These are phyloP conservation scores for Cydonia oblonga DNA, from an alignment of 331 rosid genomes.

Conservation along the genomic window DNA sequence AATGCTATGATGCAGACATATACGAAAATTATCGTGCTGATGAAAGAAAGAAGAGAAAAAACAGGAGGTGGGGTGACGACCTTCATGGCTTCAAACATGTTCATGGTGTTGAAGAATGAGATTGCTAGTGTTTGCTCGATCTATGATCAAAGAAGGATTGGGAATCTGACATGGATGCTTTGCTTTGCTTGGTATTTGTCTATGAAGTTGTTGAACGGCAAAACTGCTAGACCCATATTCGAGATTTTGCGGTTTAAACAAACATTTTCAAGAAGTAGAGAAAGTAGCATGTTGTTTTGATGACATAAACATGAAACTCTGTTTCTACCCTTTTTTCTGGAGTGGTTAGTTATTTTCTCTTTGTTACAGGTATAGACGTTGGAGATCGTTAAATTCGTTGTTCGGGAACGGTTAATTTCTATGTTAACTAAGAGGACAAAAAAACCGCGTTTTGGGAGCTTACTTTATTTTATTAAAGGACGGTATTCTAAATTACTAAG, in stretches of 20 bases:
- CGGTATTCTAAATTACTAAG: too few relatives aligned
- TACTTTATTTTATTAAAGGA: too few relatives aligned
- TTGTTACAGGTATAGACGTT: background rate
- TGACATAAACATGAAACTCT: too few relatives aligned
- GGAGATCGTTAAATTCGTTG: background rate
- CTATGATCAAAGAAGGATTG: background rate
- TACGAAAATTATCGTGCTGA: background rate
- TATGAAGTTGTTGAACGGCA: slow-evolving; percentile 2
- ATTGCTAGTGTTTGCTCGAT: background rate
- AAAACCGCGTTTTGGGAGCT: too few relatives aligned
- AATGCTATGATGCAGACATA: slow-evolving; percentile 1
- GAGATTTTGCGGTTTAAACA: background rate
- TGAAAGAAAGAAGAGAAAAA: background rate
- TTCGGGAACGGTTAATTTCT: background rate
- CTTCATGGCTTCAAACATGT: background rate
- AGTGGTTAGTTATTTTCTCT: background rate
- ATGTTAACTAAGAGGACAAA: too few relatives aligned
- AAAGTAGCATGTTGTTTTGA: too few relatives aligned
- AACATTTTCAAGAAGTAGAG: background rate
- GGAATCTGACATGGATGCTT: background rate
- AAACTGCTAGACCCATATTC: background rate
- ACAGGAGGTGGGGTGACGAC: background rate
- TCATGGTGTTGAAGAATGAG: background rate
- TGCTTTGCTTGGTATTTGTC: background rate
- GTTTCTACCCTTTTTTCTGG: too few relatives aligned